Evolutionary conservation across 2,329 filamentous ascomycete genomes (phyloP).

Genomic region (Penicillium sumatraense): DNA sequence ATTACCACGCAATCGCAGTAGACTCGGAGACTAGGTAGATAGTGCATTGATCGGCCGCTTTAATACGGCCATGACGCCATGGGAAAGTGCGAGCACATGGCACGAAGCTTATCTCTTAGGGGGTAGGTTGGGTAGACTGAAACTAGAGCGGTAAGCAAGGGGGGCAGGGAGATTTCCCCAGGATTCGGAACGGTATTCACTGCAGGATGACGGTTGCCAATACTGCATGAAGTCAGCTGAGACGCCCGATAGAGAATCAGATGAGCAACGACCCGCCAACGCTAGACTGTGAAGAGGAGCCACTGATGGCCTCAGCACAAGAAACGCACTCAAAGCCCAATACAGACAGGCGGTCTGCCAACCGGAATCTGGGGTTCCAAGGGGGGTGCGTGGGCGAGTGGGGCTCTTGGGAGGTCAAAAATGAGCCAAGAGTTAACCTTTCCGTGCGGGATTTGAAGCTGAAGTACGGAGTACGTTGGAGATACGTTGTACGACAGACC

Average conservation of each 20-base stretch:
- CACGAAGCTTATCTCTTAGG: not conserved
- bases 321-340: not conserved
- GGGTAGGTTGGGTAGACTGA: not conserved
- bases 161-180: not conserved
- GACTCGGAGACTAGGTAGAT: too few species aligned
- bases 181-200: not conserved
- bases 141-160: not conserved
- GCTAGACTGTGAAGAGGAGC: not conserved
- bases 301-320: not conserved
- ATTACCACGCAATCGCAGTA: too few species aligned
- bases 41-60: not conserved
- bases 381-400: conserved; percentile 14
- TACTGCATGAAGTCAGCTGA: not conserved
- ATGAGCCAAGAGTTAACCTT: conserved; percentile 12
- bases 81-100: not conserved
- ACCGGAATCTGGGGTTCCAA: conserved; percentile 3
- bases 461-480: not conserved
- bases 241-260: conserved; percentile 11
- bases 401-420: conserved; percentile 2
- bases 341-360: not conserved
- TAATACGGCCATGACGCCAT: not conserved
- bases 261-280: conserved; percentile 9
- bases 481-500: not conserved
- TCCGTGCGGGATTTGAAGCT: not conserved
- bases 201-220: conserved; percentile 23